Percentiles rank a stretch among this genome's conserved stretches.
Conservation (phyloP, 805 yeast genomes). For the Yamadazyma kitorensis region DNA sequence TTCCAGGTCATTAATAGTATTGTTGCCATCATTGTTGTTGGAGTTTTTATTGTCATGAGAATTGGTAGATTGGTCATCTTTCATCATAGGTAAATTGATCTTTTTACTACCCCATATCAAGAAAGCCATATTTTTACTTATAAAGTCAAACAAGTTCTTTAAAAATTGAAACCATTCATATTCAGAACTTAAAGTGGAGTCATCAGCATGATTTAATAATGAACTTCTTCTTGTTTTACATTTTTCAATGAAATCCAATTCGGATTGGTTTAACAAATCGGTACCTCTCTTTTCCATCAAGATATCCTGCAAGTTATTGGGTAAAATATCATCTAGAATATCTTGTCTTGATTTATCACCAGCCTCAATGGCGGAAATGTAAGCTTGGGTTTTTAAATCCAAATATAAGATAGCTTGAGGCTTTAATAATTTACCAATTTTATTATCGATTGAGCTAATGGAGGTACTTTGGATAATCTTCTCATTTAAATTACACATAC, state of each 20-base stretch:
- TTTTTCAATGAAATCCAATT: conserved; percentile 71
- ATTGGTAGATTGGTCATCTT: neutral
- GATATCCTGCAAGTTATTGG: conserved; percentile 55
- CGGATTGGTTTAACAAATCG: conserved; percentile 63
- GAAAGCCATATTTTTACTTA: conserved; percentile 68
- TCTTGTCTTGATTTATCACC: conserved; percentile 60
- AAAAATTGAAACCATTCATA: conserved; percentile 87
- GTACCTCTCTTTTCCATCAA: conserved; percentile 32
- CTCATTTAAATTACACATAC: conserved; percentile 34
- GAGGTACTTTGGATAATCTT: conserved; percentile 28
- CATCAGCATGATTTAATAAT: conserved; percentile 46
- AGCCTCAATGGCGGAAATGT: conserved; percentile 78
- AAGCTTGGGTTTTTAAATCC: conserved; percentile 94
- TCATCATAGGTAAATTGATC: no score
- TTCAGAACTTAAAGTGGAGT: conserved; percentile 57
- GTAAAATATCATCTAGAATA: conserved; percentile 73
- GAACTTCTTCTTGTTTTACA: conserved; percentile 70
- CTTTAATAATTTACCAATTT: conserved; percentile 62
- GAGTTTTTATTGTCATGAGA: conserved; percentile 1
- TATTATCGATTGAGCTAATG: conserved; percentile 35
- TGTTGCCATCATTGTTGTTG: conserved; percentile 6
- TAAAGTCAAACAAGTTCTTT: conserved; percentile 74
- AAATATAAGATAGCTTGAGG: conserved; percentile 76
- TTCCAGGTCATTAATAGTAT: neutral
- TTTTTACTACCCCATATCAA: conserved; percentile 66